A percentile compares a stretch with the other conserved stretches of the same genome.
phyloP scores from a whole-genome alignment of 495 filamentous ascomycete genomes.

The Tuber magnatum region DNA sequence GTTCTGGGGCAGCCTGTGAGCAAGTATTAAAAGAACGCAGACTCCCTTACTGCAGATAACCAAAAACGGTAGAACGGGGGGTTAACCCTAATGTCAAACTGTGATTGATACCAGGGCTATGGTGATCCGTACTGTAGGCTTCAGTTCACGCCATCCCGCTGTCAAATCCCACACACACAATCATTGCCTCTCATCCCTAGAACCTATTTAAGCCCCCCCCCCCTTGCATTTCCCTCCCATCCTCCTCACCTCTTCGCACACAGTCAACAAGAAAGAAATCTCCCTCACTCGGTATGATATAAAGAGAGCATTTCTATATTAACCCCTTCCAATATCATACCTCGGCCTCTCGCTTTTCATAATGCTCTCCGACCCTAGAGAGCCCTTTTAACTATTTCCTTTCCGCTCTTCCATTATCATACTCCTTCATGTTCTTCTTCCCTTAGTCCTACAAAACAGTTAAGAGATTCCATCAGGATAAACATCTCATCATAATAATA shows the following conservation, averaged over 20 bases:
- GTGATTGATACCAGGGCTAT: not conserved
- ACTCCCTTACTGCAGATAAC: not conserved
- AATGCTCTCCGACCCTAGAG: not conserved
- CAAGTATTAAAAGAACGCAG: not conserved
- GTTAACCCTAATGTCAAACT: not conserved
- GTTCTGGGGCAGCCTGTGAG: not conserved
- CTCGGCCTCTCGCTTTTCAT: not conserved
- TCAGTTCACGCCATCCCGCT: not conserved
- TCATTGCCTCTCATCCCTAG: not conserved
- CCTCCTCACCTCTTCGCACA: not conserved
- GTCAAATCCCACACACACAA: not conserved
- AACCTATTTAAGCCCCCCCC: not conserved
- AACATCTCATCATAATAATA: not conserved
- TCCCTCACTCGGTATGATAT: not conserved
- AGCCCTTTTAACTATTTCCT: not conserved
- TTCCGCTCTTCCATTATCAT: not conserved
- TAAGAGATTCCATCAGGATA: not conserved
- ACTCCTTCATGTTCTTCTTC: not conserved
- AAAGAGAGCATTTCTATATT: not conserved
- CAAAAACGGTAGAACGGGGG: not conserved
- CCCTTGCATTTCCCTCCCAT: not conserved
- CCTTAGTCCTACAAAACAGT: not conserved
- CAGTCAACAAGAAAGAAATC: not conserved
- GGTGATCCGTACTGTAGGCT: not conserved
- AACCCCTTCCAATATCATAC: not conserved